Evolutionary conservation across 108 stramenopile species (phyloP), one percentile per base, ranked within the genome.

Genomic region (Nitzschia inconspicua): DNA sequence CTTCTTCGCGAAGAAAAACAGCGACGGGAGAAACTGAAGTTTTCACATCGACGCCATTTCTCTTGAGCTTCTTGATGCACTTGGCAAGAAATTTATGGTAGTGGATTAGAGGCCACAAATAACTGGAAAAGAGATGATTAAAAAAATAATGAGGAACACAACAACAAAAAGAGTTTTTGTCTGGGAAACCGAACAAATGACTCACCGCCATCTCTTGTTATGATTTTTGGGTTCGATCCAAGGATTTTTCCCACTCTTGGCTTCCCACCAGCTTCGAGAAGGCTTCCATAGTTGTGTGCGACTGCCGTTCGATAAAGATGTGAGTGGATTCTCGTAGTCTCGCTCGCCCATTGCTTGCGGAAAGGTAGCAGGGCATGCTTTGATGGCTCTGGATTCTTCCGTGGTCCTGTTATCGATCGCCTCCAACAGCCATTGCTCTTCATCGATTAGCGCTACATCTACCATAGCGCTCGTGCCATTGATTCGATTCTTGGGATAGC

Each of bases 221-320:
- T 93, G 92, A 48, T 78, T 80, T 20, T 79, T 73, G 8, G 92
- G 92, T 70, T 93, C 92, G 13, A 93, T 89, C 92, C 92, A 93
- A 48, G 80, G 80, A 71, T 93, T 93, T 61, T 93, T 89, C 20
- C 88, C 88, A 37, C 71, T 75, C 73, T 90, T 93, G 4, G 92
- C 92, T 70, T 93, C 92, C 92, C 92, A 93, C 92, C 92, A 93
- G 44, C 80, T 82, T 22, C 92, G 70, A 30, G 84, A 80, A 26
- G 92, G 92, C 56, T 93, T 93, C 92, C 92, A 93, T 1, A 93
- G 78, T 63, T 88, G 86, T 18, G 92, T 93, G 58, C 88, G 72
- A n/a, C 62, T 65, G 10, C 56, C 56, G 20, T 54, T 68, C 1
- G 71, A 71, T 4, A 68, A 39, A 0, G 66, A 57, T 25, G 63